Evolutionary conservation across 108 stramenopile species (phyloP).

Genomic region (Cylindrotheca fusiformis): DNA sequence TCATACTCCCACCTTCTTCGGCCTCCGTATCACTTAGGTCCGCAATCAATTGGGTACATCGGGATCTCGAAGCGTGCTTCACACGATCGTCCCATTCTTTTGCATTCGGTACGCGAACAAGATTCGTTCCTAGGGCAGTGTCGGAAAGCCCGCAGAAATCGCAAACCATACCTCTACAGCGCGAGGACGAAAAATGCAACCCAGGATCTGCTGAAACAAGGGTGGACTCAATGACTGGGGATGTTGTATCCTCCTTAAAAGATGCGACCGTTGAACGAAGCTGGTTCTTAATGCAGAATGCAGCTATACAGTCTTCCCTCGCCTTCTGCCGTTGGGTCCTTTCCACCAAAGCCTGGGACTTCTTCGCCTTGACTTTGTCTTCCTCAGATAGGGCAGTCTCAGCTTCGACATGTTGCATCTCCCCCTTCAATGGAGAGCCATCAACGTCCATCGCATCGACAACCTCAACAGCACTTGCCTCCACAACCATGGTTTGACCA

Average conservation of each 20-base stretch:
- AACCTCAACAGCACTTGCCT: conserved; percentile 46
- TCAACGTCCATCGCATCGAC: conserved; percentile 30
- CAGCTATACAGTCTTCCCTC: conserved; percentile 67
- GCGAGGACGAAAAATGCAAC: conserved; percentile 44
- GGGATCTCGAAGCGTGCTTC: conserved; percentile 41
- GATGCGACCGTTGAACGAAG: conserved; percentile 68
- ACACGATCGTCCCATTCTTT: conserved; percentile 77
- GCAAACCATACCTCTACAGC: conserved; percentile 56
- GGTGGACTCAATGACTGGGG: conserved; percentile 56
- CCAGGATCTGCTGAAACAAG: conserved; percentile 50
- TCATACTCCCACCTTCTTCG: not conserved
- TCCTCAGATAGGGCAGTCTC: conserved; percentile 38
- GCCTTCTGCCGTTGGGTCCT: conserved; percentile 64
- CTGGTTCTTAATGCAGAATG: conserved; percentile 61
- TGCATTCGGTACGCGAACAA: conserved; percentile 72
- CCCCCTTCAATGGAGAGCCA: conserved; percentile 15
- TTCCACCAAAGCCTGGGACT: conserved; percentile 38
- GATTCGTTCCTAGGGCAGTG: conserved; percentile 64
- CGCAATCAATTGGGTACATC: conserved; percentile 60
- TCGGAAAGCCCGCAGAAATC: conserved; percentile 80
- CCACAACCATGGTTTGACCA: conserved; percentile 20
- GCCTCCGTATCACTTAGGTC: conserved; percentile 19
- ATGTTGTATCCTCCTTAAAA: conserved; percentile 74
- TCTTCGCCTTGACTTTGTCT: conserved; percentile 40
- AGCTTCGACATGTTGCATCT: conserved; percentile 25